These are phyloP conservation scores for Trichoderma sp. DNA, from an alignment of 2,329 filamentous ascomycete genomes.

Conservation along the genomic window DNA sequence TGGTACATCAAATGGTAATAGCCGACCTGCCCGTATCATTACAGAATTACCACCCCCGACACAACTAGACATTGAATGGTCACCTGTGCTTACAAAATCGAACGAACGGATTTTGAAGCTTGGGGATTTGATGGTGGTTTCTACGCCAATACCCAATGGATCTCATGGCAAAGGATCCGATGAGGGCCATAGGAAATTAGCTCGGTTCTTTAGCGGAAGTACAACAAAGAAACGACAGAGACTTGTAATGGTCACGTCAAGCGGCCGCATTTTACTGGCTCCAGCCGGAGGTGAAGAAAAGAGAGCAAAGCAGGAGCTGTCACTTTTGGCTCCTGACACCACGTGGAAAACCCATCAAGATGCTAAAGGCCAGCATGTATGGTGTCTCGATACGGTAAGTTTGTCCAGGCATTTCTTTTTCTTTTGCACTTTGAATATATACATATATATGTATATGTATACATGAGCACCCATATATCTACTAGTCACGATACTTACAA, in stretches of 20 bases:
- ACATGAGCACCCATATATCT: neutral
- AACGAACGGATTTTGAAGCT: constrained; percentile 95
- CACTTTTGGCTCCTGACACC: constrained; percentile 74
- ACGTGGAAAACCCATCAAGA: constrained; percentile 80
- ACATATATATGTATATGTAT: no score
- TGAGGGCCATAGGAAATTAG: constrained; percentile 82
- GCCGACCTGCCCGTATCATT: constrained; percentile 76
- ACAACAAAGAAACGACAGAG: constrained; percentile 91
- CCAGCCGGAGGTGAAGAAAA: constrained; percentile 94
- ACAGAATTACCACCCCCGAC: constrained; percentile 96
- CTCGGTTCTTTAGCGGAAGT: constrained; percentile 88
- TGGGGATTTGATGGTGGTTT: constrained; percentile 84
- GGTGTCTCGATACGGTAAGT: constrained; percentile 92
- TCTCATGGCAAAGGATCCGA: constrained; percentile 70
- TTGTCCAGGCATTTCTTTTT: neutral
- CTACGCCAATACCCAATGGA: constrained; percentile 74
- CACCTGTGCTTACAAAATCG: constrained; percentile 83
- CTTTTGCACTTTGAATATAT: neutral
- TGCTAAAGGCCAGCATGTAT: constrained; percentile 82
- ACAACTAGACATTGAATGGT: constrained; percentile 98
- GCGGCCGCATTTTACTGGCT: constrained; percentile 84
- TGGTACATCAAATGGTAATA: constrained; percentile 46
- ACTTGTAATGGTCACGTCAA: constrained; percentile 92
- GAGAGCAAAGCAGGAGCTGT: constrained; percentile 88
- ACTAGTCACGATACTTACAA: neutral